Conservation (phyloP, 306 rosid genomes). For the Quercus variabilis region DNA sequence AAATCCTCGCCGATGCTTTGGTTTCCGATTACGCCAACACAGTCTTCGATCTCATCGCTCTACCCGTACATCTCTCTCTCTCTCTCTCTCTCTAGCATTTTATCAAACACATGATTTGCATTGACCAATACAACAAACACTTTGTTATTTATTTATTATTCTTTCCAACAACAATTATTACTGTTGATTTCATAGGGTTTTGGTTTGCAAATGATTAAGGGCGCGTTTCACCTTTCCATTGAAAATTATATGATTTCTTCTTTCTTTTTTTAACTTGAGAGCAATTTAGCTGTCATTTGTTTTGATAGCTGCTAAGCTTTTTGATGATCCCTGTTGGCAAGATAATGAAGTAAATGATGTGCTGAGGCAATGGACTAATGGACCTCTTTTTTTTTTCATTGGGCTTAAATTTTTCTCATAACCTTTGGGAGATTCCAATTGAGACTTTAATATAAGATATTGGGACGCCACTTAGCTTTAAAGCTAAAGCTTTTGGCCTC, state of each 20-base stretch:
- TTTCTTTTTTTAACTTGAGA: not conserved
- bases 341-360: too few relatives aligned
- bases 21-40: conserved; percentile 47
- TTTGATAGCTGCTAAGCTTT: not conserved
- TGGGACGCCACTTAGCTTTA: too few relatives aligned
- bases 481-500: too few relatives aligned
- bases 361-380: too few relatives aligned
- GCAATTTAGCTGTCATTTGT: not conserved
- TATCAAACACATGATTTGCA: too few relatives aligned
- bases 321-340: not conserved
- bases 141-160: too few relatives aligned
- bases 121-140: too few relatives aligned
- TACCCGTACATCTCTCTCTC: conserved; percentile 48
- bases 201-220: not conserved
- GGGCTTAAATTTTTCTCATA: too few relatives aligned
- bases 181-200: not conserved
- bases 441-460: too few relatives aligned
- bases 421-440: too few relatives aligned
- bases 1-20: conserved; percentile 70
- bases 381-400: too few relatives aligned
- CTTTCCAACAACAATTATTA: too few relatives aligned
- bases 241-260: not conserved
- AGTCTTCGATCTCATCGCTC: conserved; percentile 72
- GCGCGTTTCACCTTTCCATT: not conserved
- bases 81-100: not conserved